Base-by-base conservation (phyloP, 2,329 filamentous ascomycete genomes). In the Talaromyces sp. region DNA sequence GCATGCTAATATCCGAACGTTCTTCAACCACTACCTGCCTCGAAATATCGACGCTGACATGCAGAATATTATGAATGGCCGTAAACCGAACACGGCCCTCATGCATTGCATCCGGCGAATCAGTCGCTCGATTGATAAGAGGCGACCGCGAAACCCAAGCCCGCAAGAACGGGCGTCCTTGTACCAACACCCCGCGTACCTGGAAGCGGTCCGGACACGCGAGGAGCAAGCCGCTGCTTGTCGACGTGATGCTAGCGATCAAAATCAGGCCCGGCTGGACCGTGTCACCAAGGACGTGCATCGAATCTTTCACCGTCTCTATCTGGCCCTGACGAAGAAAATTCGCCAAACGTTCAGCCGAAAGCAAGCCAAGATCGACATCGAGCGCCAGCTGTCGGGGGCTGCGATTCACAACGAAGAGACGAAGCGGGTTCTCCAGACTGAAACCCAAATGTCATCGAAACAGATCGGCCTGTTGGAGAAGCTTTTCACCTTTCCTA, bases 1-100 rank as follows among this genome's bases (percentile, higher is more conserved):
- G 21, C 60, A 72, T 38, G 17, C 56, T n/a, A 46, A 65, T 35
- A 62, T 31, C 35, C 38, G 43, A 6, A 68, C 61, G 2, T 67
- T 69, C 55, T 54, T 68, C 2, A 64, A 66, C 26, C 53, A 66
- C 60, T 67, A 69, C 48, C 63, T 67, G 56, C 59, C 57, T 29
- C 56, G 59, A 12, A 48, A 59, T 11, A 58, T 66, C 31, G 53
- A 65, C 19, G 62, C 56, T 1, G 61, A 65, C 21, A 63, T 67
- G 31, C 48, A 64, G 38, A 43, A 43, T 43, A 43, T 43, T 43
- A 43, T 43, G 11, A 43, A 43, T 43, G 8, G 19, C 11, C 8
- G 8, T n/a, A 43, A 43, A 43, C 11, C 38, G 21, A 46, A 46
- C 14, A 46, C 4, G 21, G 1, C 5, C n/a, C 41, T 46, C 12